Evolutionary conservation across 179 eudicot species (phyloP), one percentile per base, ranked within the genome.

Genomic region (Pouteria campechiana): DNA sequence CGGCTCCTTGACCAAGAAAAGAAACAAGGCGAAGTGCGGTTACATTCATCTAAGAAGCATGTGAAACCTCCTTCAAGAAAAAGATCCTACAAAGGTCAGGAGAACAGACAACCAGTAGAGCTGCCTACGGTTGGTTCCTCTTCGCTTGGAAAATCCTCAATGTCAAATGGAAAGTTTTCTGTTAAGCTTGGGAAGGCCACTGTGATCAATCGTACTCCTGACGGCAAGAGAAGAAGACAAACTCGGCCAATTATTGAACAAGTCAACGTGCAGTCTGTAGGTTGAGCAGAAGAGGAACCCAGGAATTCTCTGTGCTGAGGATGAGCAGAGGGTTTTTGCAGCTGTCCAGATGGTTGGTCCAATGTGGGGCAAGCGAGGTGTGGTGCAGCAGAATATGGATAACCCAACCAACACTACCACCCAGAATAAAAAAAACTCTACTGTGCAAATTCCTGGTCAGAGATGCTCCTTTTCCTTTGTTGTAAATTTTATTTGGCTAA

Each of bases 201-300:
- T 11, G 52, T 55, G 16, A 15, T 48, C 15, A 64, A 67, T 44
- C 64, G 74, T 57, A 72, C 81, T 5, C 90, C 98, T 8, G 76
- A 79, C 29, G 59, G 80, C 37, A 86, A 90, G 66, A 68, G 82
- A 43, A 76, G 93, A 46, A 61, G 83, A 53, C 71, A 56, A 32
- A 73, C 82, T 28, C 57, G 43, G 12, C 13, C 49, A 35, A 25
- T 62, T 35, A 60, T 58, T 17, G 76, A 73, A 48, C 67, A 78
- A 7, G 48, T 53, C 35, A 74, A 70, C 57, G 50, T 63, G 35
- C 62, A 50, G 25, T 56, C 70, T 54, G 59, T 55, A 32, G 57
- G 68, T 27, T 68, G 68, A 74, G n/a, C n/a, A n/a, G n/a, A n/a
- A n/a, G n/a, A n/a, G n/a, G n/a, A n/a, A n/a, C n/a, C n/a, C n/a